phyloP scores from a whole-genome alignment of 495 filamentous ascomycete genomes.

The Trichocladium uniseriatum region DNA sequence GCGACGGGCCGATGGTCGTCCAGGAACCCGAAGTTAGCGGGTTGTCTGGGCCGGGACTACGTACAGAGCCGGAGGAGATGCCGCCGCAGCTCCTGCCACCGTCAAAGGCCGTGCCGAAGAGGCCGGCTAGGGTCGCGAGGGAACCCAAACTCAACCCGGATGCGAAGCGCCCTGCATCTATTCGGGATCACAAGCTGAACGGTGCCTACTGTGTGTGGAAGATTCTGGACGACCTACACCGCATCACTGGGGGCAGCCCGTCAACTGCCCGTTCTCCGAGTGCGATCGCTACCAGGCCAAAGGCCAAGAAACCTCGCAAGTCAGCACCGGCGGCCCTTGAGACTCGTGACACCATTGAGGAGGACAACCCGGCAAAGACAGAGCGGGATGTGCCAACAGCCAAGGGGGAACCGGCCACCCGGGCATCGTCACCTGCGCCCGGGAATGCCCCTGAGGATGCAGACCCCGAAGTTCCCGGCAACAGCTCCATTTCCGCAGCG shows the following conservation, averaged over 20 bases:
- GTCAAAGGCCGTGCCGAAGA: neutral
- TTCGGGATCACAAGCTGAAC: constrained; percentile 31
- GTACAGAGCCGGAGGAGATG: constrained; percentile 3
- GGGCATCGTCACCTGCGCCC: neutral
- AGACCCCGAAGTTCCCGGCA: neutral
- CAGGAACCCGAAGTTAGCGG: constrained; percentile 2
- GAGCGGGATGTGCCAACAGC: no score
- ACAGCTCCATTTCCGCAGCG: constrained; percentile 28
- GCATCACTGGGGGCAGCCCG: constrained; percentile 13
- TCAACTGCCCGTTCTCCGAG: constrained; percentile 4
- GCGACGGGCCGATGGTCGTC: neutral
- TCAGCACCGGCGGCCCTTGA: constrained; percentile 18
- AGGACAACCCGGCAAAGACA: neutral
- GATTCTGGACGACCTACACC: constrained; percentile 20
- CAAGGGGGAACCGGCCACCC: neutral
- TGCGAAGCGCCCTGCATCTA: constrained; percentile 25
- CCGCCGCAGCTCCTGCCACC: neutral
- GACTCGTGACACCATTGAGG: neutral
- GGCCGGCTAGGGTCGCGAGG: neutral
- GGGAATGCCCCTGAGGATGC: neutral
- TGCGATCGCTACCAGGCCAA: constrained; percentile 7
- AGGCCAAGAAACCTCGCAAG: constrained; percentile 22
- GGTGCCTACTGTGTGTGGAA: constrained; percentile 28
- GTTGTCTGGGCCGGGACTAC: neutral
- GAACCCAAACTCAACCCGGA: constrained; percentile 23